Evolutionary conservation across 78 protist genomes (phyloP).

Genomic region (Dictyostelium firmibasis): DNA sequence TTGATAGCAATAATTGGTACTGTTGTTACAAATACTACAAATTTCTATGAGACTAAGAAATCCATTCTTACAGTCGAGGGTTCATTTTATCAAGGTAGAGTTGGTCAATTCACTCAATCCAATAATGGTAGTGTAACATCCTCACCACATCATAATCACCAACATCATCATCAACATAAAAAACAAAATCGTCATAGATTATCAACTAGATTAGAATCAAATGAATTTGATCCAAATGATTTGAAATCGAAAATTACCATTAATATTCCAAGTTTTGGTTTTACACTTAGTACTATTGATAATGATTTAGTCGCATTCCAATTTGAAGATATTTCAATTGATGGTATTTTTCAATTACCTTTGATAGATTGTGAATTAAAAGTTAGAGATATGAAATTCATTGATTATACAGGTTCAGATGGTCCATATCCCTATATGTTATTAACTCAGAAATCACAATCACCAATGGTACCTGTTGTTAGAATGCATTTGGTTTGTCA

Average conservation of each 20-base stretch:
- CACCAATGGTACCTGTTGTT: constrained; percentile 24
- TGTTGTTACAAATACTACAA: constrained; percentile 6
- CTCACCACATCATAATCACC: neutral
- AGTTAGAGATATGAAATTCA: constrained; percentile 52
- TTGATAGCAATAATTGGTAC: constrained; percentile 33
- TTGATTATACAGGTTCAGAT: constrained; percentile 10
- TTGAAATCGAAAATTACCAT: constrained; percentile 41
- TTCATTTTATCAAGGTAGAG: constrained; percentile 25
- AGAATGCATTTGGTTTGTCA: constrained; percentile 65
- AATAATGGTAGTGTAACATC: neutral
- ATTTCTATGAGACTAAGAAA: constrained; percentile 47
- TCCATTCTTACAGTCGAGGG: constrained; percentile 52
- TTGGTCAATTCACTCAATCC: neutral
- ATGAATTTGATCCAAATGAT: constrained; percentile 79
- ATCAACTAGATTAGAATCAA: constrained; percentile 5
- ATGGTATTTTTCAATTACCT: constrained; percentile 71
- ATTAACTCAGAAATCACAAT: neutral
- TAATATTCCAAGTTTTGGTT: constrained; percentile 8
- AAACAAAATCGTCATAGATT: neutral
- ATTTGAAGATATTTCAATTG: constrained; percentile 29
- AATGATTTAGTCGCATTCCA: constrained; percentile 34
- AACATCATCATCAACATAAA: neutral
- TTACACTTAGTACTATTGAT: constrained; percentile 14
- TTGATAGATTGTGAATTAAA: constrained; percentile 10
- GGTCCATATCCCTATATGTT: constrained; percentile 41